These are phyloP conservation scores for Silybum marianum DNA, from an alignment of 129 eudicot genomes.

Conservation along the genomic window DNA sequence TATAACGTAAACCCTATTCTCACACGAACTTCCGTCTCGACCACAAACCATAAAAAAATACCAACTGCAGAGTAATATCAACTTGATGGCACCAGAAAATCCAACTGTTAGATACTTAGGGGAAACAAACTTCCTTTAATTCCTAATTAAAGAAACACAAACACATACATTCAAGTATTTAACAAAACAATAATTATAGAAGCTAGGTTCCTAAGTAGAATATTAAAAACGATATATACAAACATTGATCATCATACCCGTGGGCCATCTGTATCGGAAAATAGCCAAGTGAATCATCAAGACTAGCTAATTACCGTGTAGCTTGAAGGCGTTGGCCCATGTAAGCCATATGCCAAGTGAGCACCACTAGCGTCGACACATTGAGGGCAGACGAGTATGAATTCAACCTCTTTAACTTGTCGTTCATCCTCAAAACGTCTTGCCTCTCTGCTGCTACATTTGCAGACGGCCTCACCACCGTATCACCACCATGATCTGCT, in stretches of 20 bases:
- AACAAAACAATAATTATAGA: not conserved
- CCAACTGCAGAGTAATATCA: no score
- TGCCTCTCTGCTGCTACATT: slow-evolving; percentile 15
- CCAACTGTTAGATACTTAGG: not conserved
- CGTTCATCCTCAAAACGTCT: slow-evolving; percentile 33
- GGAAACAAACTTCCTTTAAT: not conserved
- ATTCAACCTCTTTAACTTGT: slow-evolving; percentile 57
- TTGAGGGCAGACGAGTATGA: slow-evolving; percentile 59
- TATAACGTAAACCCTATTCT: no score
- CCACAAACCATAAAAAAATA: no score
- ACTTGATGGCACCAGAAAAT: no score
- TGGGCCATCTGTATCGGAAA: not conserved
- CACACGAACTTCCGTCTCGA: no score
- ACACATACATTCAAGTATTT: not conserved
- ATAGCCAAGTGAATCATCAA: not conserved
- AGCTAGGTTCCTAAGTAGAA: not conserved
- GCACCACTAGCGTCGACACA: slow-evolving; percentile 50
- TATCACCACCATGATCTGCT: slow-evolving; percentile 13
- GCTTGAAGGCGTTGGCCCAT: slow-evolving; percentile 47
- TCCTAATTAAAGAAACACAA: not conserved
- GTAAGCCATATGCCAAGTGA: slow-evolving; percentile 72
- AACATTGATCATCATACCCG: not conserved
- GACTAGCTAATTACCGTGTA: not conserved
- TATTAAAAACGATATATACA: not conserved
- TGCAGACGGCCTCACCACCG: not conserved